Base-by-base conservation (phyloP, 306 rosid genomes). In the Begonia loranthoides region DNA sequence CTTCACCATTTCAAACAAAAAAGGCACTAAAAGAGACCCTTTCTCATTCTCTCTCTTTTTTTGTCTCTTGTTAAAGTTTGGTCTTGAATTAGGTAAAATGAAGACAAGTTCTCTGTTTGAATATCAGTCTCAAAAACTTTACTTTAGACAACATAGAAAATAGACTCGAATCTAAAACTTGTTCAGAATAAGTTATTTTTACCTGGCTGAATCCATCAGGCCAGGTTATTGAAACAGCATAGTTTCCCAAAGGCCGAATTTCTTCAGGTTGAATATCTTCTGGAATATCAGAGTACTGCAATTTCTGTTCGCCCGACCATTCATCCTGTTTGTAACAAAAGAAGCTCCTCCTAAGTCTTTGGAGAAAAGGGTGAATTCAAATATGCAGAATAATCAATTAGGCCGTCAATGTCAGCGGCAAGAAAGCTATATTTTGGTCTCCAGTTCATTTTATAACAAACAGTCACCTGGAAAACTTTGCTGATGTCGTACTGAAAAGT, bases 171-270 rank as follows among this genome's bases (percentile, higher is more conserved):
- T n/a, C n/a, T n/a, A n/a, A n/a, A n/a, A n/a, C n/a, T n/a, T n/a
- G n/a, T 19, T 28, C 6, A 28, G 0, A 28, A 28, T 0, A 28
- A 4, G 36, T 28, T 5, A 28, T 28, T 4, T 46, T 80, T 56
- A 92, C 96, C 99, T 92, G 99, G 66, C 39, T 83, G 66, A 92
- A 92, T 14, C 99, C 93, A 41, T 83, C 93, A 2, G 96, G 94
- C 99, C 96, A 92, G 12, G 84, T 76, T 70, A 92, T 83, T 63
- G 92, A 79, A 62, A 73, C 94, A 1, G 99, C 99, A 65, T 92
- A 83, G 65, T 92, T 92, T 64, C 96, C 94, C 94, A 92, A 80
- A 2, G 94, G 96, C 38, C 82, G 76, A 63, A 92, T 92, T 62
- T 92, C 96, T 63, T 83, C 94, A 0, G 93, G 96, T 80, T 92